phyloP scores from a whole-genome alignment of 768 basidiomycete species.

The Filobasidium floriforme region DNA sequence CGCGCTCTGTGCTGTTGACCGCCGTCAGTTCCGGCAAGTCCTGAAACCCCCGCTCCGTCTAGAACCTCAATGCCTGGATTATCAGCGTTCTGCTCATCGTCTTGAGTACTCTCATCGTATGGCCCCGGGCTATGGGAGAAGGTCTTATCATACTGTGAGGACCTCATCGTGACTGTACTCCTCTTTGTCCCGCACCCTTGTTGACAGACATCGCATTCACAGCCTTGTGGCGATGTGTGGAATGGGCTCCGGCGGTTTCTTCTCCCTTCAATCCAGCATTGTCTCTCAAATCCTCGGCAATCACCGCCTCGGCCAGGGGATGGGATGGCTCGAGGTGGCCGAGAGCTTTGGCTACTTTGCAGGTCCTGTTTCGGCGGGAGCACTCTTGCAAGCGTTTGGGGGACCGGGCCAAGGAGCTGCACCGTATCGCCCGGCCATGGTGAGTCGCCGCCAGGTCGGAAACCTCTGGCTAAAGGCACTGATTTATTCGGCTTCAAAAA shows the following conservation, averaged over 20 bases:
- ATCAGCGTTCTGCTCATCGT: conserved; percentile 14
- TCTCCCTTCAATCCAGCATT: conserved; percentile 24
- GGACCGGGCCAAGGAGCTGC: conserved; percentile 21
- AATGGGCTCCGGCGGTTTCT: conserved; percentile 25
- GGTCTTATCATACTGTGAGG: conserved; percentile 23
- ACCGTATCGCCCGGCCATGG: conserved; percentile 25
- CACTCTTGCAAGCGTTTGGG: conserved; percentile 25
- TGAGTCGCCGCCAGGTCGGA: background rate
- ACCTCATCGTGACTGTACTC: background rate
- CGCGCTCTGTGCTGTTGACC: background rate
- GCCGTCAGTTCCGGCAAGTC: background rate
- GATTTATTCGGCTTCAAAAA: background rate
- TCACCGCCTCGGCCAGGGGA: conserved; percentile 21
- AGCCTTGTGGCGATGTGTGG: conserved; percentile 26
- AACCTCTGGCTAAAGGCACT: background rate
- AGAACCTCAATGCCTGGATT: conserved; percentile 25
- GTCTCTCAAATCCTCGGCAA: conserved; percentile 23
- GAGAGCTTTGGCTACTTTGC: conserved; percentile 25
- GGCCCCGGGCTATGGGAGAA: conserved; percentile 19
- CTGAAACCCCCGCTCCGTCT: background rate
- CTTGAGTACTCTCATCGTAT: conserved; percentile 22
- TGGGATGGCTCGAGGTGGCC: conserved; percentile 24
- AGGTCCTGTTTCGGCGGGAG: conserved; percentile 25
- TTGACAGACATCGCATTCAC: background rate
- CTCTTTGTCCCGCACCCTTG: background rate